Evolutionary conservation across 2,329 filamentous ascomycete genomes (phyloP).

Genomic region (Colletotrichum euphorbiae): DNA sequence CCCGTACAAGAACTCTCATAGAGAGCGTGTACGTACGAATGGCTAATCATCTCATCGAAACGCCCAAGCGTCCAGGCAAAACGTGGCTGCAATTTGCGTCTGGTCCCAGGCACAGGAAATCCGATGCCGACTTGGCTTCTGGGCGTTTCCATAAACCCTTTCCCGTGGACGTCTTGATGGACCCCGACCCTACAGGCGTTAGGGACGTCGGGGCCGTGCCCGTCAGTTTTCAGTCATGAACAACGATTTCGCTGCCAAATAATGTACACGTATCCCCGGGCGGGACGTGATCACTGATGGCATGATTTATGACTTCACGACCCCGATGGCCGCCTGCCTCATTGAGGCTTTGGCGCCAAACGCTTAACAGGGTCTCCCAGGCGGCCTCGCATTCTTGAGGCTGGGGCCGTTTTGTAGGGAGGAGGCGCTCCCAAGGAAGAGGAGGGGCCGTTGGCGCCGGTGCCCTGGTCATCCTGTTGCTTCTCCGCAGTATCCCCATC

Average conservation of each 20-base stretch:
- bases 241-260: constrained; percentile 20
- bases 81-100: constrained; percentile 3
- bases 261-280: constrained; percentile 3
- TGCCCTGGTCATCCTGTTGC: constrained; percentile 16
- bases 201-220: neutral
- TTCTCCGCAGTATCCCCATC: neutral
- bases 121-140: constrained; percentile 31
- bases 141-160: constrained; percentile 12
- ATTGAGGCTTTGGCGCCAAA: constrained; percentile 20
- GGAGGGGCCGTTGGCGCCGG: constrained; percentile 29
- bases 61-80: neutral
- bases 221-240: neutral
- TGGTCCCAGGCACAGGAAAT: constrained; percentile 4
- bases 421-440: neutral
- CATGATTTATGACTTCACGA: constrained; percentile 18
- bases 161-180: neutral
- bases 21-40: neutral
- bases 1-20: neutral
- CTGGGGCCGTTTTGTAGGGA: neutral
- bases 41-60: constrained; percentile 13
- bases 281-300: constrained; percentile 10
- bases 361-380: constrained; percentile 22
- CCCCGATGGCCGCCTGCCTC: constrained; percentile 18
- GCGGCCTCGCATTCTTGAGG: constrained; percentile 15
- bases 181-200: neutral